Percentiles rank a stretch among this genome's conserved stretches.
These are phyloP conservation scores for Cicer judaicum DNA, from an alignment of 306 rosid species.

Conservation along the genomic window DNA sequence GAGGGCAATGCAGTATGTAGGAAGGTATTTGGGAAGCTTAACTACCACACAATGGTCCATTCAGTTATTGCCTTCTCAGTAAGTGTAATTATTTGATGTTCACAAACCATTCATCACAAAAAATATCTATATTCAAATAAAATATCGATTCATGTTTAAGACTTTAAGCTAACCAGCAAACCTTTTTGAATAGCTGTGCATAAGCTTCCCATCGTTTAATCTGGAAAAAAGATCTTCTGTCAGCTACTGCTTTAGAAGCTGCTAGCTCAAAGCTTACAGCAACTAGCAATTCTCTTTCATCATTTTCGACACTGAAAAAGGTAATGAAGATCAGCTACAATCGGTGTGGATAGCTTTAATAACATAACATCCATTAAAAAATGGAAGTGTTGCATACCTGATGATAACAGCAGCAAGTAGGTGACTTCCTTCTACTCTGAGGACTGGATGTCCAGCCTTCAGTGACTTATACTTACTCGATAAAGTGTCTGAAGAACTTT, in stretches of 20 bases:
- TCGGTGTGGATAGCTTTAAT: slow-evolving; percentile 18
- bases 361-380: slow-evolving; percentile 19
- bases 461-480: slow-evolving; percentile 65
- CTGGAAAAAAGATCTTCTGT: slow-evolving; percentile 81
- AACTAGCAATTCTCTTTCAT: slow-evolving; percentile 83
- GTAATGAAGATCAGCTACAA: slow-evolving; percentile 38
- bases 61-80: slow-evolving; percentile 28
- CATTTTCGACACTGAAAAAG: slow-evolving; percentile 72
- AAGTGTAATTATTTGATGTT: slow-evolving; percentile 19
- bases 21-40: slow-evolving; percentile 28
- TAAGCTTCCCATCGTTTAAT: slow-evolving; percentile 89
- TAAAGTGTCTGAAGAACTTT: slow-evolving; percentile 58
- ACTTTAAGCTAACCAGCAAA: slow-evolving; percentile 45
- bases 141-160: slow-evolving; percentile 24
- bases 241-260: slow-evolving; percentile 93
- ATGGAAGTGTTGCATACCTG: slow-evolving; percentile 52
- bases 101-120: slow-evolving; percentile 19
- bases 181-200: slow-evolving; percentile 87
- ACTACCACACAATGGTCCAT: slow-evolving; percentile 33
- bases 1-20: slow-evolving; percentile 23
- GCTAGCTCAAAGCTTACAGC: slow-evolving; percentile 85
- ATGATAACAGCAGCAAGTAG: slow-evolving; percentile 89
- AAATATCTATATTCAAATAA: slow-evolving; percentile 4
- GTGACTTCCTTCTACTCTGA: slow-evolving; percentile 95
- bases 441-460: slow-evolving; percentile 93